These are phyloP conservation scores for Trichosanthes cucumerina DNA, from an alignment of 306 rosid species.

Conservation along the genomic window DNA sequence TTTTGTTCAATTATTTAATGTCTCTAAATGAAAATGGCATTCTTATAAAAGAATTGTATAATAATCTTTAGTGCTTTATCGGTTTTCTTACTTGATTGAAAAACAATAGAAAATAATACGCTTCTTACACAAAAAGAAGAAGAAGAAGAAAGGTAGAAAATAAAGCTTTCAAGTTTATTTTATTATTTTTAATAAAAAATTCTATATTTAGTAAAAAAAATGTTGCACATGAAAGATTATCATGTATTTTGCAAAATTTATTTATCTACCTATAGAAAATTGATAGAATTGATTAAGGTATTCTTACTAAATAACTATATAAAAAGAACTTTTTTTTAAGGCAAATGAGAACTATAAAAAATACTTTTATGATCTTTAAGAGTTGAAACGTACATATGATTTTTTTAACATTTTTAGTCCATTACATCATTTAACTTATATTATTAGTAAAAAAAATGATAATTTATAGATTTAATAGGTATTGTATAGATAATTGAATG, in stretches of 20 bases:
- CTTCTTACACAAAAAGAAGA: no score
- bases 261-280: background rate
- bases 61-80: background rate
- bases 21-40: background rate
- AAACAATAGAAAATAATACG: no score
- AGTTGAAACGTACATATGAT: background rate
- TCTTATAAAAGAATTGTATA: background rate
- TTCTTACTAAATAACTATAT: background rate
- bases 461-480: no score
- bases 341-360: background rate
- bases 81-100: background rate
- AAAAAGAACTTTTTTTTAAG: background rate
- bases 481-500: no score
- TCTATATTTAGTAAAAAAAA: background rate
- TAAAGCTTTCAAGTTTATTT: no score
- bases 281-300: background rate
- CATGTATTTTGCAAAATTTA: background rate
- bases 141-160: no score
- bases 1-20: background rate
- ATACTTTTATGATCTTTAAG: background rate
- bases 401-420: no score
- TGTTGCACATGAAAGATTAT: background rate
- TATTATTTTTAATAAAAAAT: no score
- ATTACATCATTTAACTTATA: background rate
- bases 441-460: no score